Percentiles rank a stretch among this genome's conserved stretches.
These are phyloP conservation scores for Colletotrichum lupini DNA, from an alignment of 2,329 filamentous ascomycete species.

Conservation along the genomic window DNA sequence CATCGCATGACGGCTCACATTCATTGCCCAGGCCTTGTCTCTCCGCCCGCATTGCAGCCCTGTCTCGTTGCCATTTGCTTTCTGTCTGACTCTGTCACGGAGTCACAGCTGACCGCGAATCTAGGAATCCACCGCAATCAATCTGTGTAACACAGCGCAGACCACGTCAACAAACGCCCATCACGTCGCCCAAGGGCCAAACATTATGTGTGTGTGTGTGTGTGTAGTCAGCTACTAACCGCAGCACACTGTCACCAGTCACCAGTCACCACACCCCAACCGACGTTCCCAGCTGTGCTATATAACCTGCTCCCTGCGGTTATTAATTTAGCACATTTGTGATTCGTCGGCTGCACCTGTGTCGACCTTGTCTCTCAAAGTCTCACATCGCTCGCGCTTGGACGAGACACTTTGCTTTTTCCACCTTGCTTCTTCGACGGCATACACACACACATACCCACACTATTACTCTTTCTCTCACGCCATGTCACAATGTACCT, in stretches of 20 bases:
- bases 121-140: constrained; percentile 31
- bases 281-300: not conserved
- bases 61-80: constrained; percentile 26
- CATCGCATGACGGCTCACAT: constrained; percentile 10
- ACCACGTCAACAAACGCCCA: constrained; percentile 26
- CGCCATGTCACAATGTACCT: constrained; percentile 23
- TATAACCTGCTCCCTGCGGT: constrained; percentile 23
- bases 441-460: not conserved
- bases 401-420: constrained; percentile 27
- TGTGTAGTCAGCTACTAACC: no score
- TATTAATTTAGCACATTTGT: constrained; percentile 10
- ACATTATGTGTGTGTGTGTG: not conserved
- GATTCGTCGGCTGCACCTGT: constrained; percentile 29
- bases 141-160: constrained; percentile 14
- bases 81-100: constrained; percentile 28
- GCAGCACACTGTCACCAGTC: no score
- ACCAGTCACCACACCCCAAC: not conserved
- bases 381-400: constrained; percentile 26
- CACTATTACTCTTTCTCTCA: not conserved
- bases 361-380: constrained; percentile 26
- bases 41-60: not conserved
- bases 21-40: not conserved
- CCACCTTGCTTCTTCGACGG: constrained; percentile 23
- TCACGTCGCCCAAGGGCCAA: constrained; percentile 3
- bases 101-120: constrained; percentile 3